These are phyloP conservation scores for Fraxinus angustifolia DNA, from an alignment of 305 asterid species.

Conservation along the genomic window DNA sequence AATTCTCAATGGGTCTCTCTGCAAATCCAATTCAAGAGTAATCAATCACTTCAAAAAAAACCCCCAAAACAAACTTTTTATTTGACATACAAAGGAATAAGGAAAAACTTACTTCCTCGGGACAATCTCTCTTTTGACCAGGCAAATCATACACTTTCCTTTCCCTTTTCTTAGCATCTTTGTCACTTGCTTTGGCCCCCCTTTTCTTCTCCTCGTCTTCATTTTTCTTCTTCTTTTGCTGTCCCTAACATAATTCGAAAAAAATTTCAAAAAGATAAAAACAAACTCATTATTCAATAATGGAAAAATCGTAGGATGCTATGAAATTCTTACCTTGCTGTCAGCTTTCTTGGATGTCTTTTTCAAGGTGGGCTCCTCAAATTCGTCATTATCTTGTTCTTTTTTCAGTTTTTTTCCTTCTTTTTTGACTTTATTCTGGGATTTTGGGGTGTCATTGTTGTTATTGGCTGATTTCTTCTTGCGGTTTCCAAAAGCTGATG, in stretches of 20 bases:
- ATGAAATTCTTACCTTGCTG: conserved; percentile 30
- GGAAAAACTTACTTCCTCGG: conserved; percentile 57
- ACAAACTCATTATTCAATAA: background rate
- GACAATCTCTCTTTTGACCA: conserved; percentile 86
- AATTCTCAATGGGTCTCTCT: conserved; percentile 80
- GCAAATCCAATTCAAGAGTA: conserved; percentile 23
- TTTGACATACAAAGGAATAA: background rate
- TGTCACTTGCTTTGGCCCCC: conserved; percentile 33
- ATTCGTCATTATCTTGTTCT: conserved; percentile 44
- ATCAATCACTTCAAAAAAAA: background rate
- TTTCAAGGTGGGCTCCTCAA: conserved; percentile 27
- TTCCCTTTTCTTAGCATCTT: conserved; percentile 50
- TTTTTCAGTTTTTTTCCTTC: conserved; percentile 35
- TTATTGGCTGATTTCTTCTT: conserved; percentile 34
- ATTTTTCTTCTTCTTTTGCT: conserved; percentile 38
- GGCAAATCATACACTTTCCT: conserved; percentile 68
- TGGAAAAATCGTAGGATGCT: background rate
- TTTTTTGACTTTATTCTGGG: conserved; percentile 35
- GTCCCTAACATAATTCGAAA: conserved; percentile 17
- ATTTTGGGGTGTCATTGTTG: conserved; percentile 38
- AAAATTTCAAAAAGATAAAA: background rate
- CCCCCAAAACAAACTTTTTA: conserved; percentile 15
- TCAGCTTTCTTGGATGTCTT: conserved; percentile 33
- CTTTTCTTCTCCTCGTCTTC: conserved; percentile 29
- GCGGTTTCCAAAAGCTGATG: conserved; percentile 32